Evolutionary conservation across 2,329 filamentous ascomycete species (phyloP), one percentile per base, ranked within the genome.

Genomic region (Botrytis fabae): DNA sequence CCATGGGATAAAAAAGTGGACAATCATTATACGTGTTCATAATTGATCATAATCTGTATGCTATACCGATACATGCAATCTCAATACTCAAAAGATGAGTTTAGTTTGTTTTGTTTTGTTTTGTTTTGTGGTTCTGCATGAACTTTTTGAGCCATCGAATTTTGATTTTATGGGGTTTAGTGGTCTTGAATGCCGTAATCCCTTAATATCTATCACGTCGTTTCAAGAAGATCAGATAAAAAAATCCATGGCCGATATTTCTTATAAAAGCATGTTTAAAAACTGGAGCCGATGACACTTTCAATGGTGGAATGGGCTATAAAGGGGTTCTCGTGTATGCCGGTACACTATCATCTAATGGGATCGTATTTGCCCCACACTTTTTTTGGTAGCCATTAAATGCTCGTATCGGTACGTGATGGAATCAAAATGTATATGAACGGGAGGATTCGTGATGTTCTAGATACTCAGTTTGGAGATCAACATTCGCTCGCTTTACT

Each of bases 271-370:
- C 2, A 35, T 12, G 28, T 22, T 48, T 44, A n/a, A 48, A 38
- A 48, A 32, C 7, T 28, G n/a, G 42, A 64, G n/a, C 20, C 25
- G 16, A 40, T 16, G 25, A 28, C n/a, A 32, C 7, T 18, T 4
- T 57, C 8, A 28, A 57, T 28, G 6, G 6, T 28, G n/a, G 3
- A 25, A 8, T 57, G 51, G n/a, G 28, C 35, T 48, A 16, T 38
- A 18, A 65, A 51, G 35, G 63, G 44, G 32, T 22, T 66, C 63
- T 38, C 63, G 32, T 51, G 22, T 65, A 38, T 38, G 32, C 22
- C 22, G 28, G 62, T 64, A 46, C n/a, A 25, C 62, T 64, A 64
- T 61, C 59, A 61, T 48, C 25, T 64, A 64, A 46, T 46, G 44
- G n/a, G 40, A 35, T 38, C 46, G 22, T 66, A 48, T 42, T n/a